A percentile compares a stretch with the other conserved stretches of the same genome.
phyloP scores from a whole-genome alignment of 1,284 basidiomycete species.

The Apiotrichum siamense region DNA sequence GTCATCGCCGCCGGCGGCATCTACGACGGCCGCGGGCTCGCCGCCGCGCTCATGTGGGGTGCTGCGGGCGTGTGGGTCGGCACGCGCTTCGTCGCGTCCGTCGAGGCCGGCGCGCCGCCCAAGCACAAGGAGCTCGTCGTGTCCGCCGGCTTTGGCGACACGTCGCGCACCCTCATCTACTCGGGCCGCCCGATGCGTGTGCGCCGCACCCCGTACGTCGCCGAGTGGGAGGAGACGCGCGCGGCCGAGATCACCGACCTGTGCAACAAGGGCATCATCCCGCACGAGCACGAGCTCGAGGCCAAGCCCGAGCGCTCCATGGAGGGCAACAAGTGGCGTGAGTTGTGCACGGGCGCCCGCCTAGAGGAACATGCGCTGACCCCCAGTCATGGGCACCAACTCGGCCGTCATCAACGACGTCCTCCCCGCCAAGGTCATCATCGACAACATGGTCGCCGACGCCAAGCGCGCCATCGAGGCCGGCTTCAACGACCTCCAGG shows the following conservation, averaged over 20 bases:
- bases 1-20: constrained; percentile 82
- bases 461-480: constrained; percentile 32
- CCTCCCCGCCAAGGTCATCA: constrained; percentile 68
- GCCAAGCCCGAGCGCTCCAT: constrained; percentile 15
- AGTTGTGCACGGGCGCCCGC: too few species aligned
- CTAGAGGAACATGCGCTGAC: too few species aligned
- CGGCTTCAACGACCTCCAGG: constrained; percentile 11
- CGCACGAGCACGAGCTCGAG: constrained; percentile 62
- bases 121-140: constrained; percentile 30
- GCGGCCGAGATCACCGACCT: constrained; percentile 55
- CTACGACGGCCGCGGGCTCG: constrained; percentile 76
- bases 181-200: constrained; percentile 82
- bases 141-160: constrained; percentile 42
- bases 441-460: constrained; percentile 61
- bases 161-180: constrained; percentile 74
- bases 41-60: constrained; percentile 75
- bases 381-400: constrained; percentile 75
- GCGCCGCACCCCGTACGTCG: constrained; percentile 71
- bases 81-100: constrained; percentile 73
- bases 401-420: constrained; percentile 70
- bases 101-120: constrained; percentile 17
- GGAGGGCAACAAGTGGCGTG: constrained; percentile 52
- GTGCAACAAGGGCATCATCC: constrained; percentile 69
- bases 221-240: constrained; percentile 55
- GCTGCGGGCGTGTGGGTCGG: constrained; percentile 85